Evolutionary conservation across 306 rosid species (phyloP), one percentile per base, ranked within the genome.

Genomic region (Glycyrrhiza uralensis): DNA sequence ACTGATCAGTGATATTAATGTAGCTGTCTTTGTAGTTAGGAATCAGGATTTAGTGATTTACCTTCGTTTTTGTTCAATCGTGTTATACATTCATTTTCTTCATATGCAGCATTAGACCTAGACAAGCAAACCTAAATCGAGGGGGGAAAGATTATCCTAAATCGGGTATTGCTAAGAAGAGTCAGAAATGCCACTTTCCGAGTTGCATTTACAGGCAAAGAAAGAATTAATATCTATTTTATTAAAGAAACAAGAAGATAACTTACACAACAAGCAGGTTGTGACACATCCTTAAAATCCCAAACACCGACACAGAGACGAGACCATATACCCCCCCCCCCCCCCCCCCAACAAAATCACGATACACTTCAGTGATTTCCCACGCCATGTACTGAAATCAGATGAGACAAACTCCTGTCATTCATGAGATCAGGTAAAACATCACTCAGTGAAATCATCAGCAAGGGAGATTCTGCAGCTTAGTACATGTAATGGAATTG

Each of bases 191-290:
- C 69, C 28, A 18, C 18, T 14, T 24, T 41, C 42, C 38, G 26
- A 56, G 32, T 59, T 47, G 66, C 59, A 42, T 74, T 71, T 69
- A 63, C 71, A 70, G 54, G 49, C 29, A 49, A 23, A 44, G 32
- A 88, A 80, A 73, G 79, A 83, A 78, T 80, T 57, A 67, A 58
- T 71, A 71, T 49, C 52, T 81, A 1, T 72, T 69, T 80, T 79
- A 75, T 76, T 68, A 45, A 36, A 63, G 64, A 67, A 65, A 70
- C 68, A 62, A 23, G 19, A 66, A 68, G 57, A 66, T 11, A 20
- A 71, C 42, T 69, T 36, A 64, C 76, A 78, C 67, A 69, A 75
- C 68, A 75, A 35, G 72, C 75, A 76, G 73, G 42, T 36, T 60
- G 41, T 33, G 59, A 76, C 71, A 56, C 52, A 58, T 50, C 81